These are phyloP conservation scores for Rosa chinensis DNA, from an alignment of 306 rosid genomes.

Conservation along the genomic window DNA sequence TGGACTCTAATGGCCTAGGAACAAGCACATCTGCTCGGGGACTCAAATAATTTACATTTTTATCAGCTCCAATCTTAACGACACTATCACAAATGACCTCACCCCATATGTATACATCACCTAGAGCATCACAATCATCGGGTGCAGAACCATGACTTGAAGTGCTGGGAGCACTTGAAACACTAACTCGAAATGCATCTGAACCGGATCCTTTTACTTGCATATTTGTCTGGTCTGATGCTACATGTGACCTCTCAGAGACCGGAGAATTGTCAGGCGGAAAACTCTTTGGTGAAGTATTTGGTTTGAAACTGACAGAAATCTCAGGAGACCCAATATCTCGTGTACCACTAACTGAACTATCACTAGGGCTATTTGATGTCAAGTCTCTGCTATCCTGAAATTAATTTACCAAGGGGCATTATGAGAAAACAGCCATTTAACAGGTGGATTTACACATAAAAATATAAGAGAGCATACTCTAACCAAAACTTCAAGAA, in stretches of 20 bases:
- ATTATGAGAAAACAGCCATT: conserved; percentile 30
- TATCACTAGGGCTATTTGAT: conserved; percentile 75
- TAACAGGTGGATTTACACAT: conserved; percentile 13
- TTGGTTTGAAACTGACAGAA: conserved; percentile 51
- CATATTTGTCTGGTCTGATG: conserved; percentile 74
- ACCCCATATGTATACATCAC: conserved; percentile 98
- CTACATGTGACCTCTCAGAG: conserved; percentile 77
- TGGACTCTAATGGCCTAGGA: conserved; percentile 82
- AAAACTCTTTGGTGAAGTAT: conserved; percentile 58
- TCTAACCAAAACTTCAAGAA: background rate
- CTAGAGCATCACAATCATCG: conserved; percentile 95
- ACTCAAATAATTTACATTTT: conserved; percentile 49
- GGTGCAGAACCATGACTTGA: conserved; percentile 97
- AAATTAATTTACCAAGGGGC: conserved; percentile 42
- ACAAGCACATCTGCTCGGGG: conserved; percentile 84
- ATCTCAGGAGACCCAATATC: conserved; percentile 77
- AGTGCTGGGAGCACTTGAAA: conserved; percentile 98
- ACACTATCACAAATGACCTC: conserved; percentile 71
- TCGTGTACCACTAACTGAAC: conserved; percentile 64
- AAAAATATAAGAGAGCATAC: background rate
- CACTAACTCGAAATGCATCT: conserved; percentile 95
- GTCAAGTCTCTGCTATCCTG: conserved; percentile 87
- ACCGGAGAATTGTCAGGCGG: conserved; percentile 46
- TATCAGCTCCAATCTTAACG: conserved; percentile 74
- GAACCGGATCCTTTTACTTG: conserved; percentile 92